phyloP scores from a whole-genome alignment of 345 rosid species.

The Reutealis trisperma region DNA sequence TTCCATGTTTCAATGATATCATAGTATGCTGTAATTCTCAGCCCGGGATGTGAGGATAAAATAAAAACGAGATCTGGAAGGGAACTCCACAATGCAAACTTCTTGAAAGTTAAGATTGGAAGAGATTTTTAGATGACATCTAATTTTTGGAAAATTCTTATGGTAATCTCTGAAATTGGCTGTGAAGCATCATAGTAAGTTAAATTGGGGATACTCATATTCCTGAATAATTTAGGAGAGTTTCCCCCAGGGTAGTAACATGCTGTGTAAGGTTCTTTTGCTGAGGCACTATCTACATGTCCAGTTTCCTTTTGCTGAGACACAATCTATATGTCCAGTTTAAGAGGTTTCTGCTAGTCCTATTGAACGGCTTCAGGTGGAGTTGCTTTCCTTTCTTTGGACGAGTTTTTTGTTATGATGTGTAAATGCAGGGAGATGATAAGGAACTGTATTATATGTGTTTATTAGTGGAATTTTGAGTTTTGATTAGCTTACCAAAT shows the following conservation, averaged over 20 bases:
- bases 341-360: not conserved
- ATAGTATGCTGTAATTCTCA: not conserved
- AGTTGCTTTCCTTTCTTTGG: not conserved
- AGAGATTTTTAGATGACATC: not conserved
- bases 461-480: not conserved
- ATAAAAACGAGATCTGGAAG: not conserved
- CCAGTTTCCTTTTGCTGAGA: not conserved
- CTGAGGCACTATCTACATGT: not conserved
- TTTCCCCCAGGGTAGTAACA: not conserved
- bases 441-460: not conserved
- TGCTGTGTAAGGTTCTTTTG: not conserved
- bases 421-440: not conserved
- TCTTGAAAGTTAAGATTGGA: not conserved
- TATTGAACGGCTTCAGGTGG: not conserved
- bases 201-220: not conserved
- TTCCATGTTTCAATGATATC: not conserved
- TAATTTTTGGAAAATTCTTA: slow-evolving; percentile 1
- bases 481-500: not conserved
- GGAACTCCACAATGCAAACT: not conserved
- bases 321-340: not conserved
- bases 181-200: not conserved
- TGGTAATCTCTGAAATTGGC: not conserved
- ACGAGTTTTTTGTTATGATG: not conserved
- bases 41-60: slow-evolving; percentile 1
- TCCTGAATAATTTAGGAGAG: not conserved